Conservation (phyloP, 345 rosid genomes). For the Heritiera fomes region DNA sequence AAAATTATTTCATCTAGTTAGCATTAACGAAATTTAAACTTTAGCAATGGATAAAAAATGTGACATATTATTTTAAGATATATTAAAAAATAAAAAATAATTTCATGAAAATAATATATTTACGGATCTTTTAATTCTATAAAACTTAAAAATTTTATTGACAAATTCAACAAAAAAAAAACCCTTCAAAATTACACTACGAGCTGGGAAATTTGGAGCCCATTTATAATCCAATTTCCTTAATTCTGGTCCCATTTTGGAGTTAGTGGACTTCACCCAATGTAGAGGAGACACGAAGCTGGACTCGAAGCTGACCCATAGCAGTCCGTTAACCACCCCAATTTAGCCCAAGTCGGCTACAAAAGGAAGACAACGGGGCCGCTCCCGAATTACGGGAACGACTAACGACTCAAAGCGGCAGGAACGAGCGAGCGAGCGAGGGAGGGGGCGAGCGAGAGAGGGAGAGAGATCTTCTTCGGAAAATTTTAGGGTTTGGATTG, state of each 20-base stretch:
- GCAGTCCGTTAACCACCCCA: neutral
- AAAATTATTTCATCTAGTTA: too few species aligned
- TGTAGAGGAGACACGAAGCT: neutral
- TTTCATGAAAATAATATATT: too few species aligned
- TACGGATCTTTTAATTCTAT: too few species aligned
- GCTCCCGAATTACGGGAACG: neutral
- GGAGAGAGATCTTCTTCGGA: slow-evolving; percentile 14
- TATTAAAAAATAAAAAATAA: too few species aligned
- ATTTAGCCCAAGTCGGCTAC: slow-evolving; percentile 13
- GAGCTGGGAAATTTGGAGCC: neutral
- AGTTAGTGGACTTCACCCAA: neutral
- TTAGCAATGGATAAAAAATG: too few species aligned
- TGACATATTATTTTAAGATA: too few species aligned
- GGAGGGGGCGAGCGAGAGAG: neutral
- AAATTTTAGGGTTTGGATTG: slow-evolving; percentile 10
- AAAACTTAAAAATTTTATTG: too few species aligned
- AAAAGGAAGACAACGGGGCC: neutral
- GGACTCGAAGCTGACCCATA: neutral
- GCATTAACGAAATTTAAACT: too few species aligned
- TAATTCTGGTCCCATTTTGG: neutral
- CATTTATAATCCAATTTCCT: neutral
- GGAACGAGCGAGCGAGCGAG: neutral
- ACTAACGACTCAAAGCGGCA: slow-evolving; percentile 12
- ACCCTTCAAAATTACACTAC: neutral
- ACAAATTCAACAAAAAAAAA: neutral